Evolutionary conservation across 331 rosid species (phyloP).

Genomic region (Rosa hybrid): DNA sequence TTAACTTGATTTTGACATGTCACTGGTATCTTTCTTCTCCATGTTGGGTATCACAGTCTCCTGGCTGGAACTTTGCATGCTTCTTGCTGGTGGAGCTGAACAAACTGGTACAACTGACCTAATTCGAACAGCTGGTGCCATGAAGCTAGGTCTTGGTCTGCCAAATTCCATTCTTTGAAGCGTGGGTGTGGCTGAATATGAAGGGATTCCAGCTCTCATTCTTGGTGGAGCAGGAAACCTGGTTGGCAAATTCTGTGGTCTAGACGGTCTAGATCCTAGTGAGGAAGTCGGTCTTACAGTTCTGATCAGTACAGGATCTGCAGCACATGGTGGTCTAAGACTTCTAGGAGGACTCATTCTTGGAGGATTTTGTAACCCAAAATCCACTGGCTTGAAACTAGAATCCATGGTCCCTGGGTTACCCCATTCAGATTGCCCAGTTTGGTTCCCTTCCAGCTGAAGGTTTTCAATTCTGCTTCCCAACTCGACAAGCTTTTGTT

Average conservation of each 20-base stretch:
- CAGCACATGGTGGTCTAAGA: conserved; percentile 42
- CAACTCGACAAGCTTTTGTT: conserved; percentile 32
- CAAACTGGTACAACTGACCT: conserved; percentile 82
- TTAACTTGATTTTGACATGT: conserved; percentile 38
- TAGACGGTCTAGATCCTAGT: conserved; percentile 33
- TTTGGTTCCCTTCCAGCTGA: conserved; percentile 38
- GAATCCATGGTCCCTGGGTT: conserved; percentile 32
- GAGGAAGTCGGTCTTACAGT: conserved; percentile 39
- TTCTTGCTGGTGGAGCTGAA: conserved; percentile 75
- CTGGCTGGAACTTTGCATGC: conserved; percentile 24
- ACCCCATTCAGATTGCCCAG: conserved; percentile 39
- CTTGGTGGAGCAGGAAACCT: conserved; percentile 46
- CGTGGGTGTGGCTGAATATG: conserved; percentile 29
- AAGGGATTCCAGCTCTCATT: conserved; percentile 45
- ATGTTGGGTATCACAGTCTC: conserved; percentile 25
- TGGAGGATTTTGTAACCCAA: conserved; percentile 41
- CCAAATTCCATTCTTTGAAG: conserved; percentile 39
- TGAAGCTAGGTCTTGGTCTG: conserved; percentile 42
- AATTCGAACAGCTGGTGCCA: conserved; percentile 81
- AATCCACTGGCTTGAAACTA: conserved; percentile 34
- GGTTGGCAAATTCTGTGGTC: conserved; percentile 39
- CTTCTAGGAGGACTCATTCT: conserved; percentile 37
- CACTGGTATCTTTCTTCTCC: conserved; percentile 40
- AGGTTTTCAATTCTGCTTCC: conserved; percentile 34
- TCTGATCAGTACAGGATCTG: conserved; percentile 43